Conservation (phyloP, 2,329 filamentous ascomycete genomes). For the Pezicula neosporulosa region DNA sequence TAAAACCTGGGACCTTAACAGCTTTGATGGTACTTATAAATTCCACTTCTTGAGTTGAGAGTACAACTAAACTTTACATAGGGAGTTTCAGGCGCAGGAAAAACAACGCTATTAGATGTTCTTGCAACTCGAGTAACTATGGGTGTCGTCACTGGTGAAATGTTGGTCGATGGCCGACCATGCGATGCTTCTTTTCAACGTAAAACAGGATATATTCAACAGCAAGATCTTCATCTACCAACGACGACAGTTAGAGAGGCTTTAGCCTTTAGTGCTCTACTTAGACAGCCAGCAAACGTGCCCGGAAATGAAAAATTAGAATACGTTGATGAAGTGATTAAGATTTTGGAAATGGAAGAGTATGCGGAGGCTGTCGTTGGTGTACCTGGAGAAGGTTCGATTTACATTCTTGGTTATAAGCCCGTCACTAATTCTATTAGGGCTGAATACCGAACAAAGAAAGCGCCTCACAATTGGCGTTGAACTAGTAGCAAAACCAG, state of each 20-base stretch:
- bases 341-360: slow-evolving; percentile 77
- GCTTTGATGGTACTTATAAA: slow-evolving; percentile 44
- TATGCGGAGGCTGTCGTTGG: slow-evolving; percentile 90
- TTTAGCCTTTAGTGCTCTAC: slow-evolving; percentile 75
- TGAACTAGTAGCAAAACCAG: slow-evolving; percentile 85
- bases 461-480: slow-evolving; percentile 87
- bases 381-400: slow-evolving; percentile 65
- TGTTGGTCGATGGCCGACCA: slow-evolving; percentile 60
- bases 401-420: too few relatives aligned
- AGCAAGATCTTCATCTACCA: slow-evolving; percentile 81
- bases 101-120: slow-evolving; percentile 82
- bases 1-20: slow-evolving; percentile 66
- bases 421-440: slow-evolving; percentile 26
- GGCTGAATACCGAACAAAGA: slow-evolving; percentile 49
- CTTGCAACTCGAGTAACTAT: slow-evolving; percentile 81
- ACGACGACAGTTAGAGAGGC: slow-evolving; percentile 85
- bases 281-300: slow-evolving; percentile 76
- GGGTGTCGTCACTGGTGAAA: slow-evolving; percentile 82
- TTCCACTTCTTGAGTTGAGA: too few relatives aligned
- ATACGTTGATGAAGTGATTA: slow-evolving; percentile 74
- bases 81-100: slow-evolving; percentile 62
- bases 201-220: slow-evolving; percentile 86
- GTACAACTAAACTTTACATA: too few relatives aligned
- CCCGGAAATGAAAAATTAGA: slow-evolving; percentile 74
- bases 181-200: slow-evolving; percentile 81